phyloP scores from a whole-genome alignment of 352 stramenopile genomes.

The Pythium grandisporangium region DNA sequence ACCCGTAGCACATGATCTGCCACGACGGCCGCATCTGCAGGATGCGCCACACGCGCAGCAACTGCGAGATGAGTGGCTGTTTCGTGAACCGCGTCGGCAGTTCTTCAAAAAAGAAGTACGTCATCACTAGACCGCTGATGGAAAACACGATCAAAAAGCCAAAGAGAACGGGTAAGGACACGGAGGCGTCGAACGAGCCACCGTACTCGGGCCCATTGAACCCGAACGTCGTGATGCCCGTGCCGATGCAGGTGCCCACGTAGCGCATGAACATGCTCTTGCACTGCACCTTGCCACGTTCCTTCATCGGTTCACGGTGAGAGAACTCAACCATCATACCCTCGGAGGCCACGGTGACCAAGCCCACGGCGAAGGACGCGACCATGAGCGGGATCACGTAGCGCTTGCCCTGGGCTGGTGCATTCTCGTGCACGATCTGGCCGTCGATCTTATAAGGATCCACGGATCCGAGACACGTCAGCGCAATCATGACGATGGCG shows the following conservation, averaged over 20 bases:
- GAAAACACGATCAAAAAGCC: background rate
- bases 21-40: constrained; percentile 1
- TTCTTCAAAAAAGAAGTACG: background rate
- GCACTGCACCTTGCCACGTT: constrained; percentile 11
- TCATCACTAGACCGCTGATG: background rate
- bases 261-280: constrained; percentile 5
- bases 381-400: constrained; percentile 1
- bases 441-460: background rate
- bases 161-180: constrained; percentile 1
- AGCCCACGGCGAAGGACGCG: background rate
- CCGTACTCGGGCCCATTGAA: constrained; percentile 3
- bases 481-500: constrained; percentile 1
- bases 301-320: constrained; percentile 7
- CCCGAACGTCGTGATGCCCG: constrained; percentile 1
- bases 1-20: constrained; percentile 3
- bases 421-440: background rate
- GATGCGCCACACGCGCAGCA: constrained; percentile 1
- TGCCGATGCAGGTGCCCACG: constrained; percentile 7
- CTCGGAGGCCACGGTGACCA: constrained; percentile 8
- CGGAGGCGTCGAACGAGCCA: constrained; percentile 1
- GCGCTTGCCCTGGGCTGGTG: background rate
- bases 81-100: background rate
- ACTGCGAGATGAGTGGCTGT: background rate
- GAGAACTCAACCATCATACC: constrained; percentile 17
- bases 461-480: background rate